These are phyloP conservation scores for Gossypium thurberi DNA, from an alignment of 345 rosid species.

Conservation along the genomic window DNA sequence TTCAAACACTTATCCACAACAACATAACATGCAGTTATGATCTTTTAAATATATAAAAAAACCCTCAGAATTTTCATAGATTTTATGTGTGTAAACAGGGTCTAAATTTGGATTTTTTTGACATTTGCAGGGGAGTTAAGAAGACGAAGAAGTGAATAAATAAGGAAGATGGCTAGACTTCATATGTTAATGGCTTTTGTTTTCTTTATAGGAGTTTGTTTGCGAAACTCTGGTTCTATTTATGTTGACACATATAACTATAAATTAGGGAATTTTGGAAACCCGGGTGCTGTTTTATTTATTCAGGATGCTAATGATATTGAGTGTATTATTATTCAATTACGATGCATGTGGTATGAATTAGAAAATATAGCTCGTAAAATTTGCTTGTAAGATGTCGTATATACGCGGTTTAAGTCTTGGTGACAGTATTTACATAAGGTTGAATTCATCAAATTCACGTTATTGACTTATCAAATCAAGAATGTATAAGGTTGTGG, in stretches of 20 bases:
- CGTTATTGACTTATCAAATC: not conserved
- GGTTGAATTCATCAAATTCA: not conserved
- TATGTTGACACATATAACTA: conserved; percentile 12
- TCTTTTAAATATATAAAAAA: no score
- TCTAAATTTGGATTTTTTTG: not conserved
- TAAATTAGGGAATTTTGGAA: conserved; percentile 21
- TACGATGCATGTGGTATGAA: not conserved
- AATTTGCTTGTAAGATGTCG: not conserved
- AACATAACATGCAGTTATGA: not conserved
- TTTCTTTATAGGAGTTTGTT: conserved; percentile 20
- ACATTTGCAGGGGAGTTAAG: conserved; percentile 28
- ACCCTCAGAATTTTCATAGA: not conserved
- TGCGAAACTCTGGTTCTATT: conserved; percentile 7
- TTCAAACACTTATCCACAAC: not conserved
- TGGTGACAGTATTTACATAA: not conserved
- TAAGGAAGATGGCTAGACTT: conserved; percentile 9
- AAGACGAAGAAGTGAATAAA: conserved; percentile 35
- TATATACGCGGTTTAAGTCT: not conserved
- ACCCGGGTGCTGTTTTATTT: conserved; percentile 9
- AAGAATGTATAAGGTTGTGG: no score
- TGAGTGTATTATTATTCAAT: not conserved
- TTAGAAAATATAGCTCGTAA: not conserved
- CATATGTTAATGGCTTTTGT: conserved; percentile 17
- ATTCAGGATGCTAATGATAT: conserved; percentile 3
- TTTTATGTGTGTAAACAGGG: not conserved